Base-by-base conservation (phyloP, 2,329 filamentous ascomycete species). In the Penicillium sp. region DNA sequence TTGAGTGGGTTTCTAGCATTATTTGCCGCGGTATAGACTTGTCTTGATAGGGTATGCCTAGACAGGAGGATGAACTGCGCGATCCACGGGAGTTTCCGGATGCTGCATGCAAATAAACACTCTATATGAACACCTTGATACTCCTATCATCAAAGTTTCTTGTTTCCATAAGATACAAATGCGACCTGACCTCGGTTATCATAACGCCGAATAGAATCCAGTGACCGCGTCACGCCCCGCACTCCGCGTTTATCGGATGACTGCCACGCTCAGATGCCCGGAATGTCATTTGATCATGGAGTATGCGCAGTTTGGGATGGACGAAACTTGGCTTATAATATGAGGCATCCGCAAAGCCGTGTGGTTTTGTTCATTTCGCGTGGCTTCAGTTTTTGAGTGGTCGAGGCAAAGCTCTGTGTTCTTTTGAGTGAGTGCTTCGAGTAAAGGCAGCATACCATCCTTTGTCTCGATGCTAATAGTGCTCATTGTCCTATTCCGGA, bases 221-320 rank as follows among this genome's bases (percentile, higher is more conserved):
- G 45, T 57, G 46, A 58, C 52, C 47, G 18, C n/a, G 48, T 60
- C 58, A 60, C 50, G 50, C 56, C 48, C 39, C 48, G 46, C 42
- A 13, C 44, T 37, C 41, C 47, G 46, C 42, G 44, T 47, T 42
- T 46, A 23, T 28, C 50, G 50, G 47, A 54, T 60, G 58, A 59
- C 53, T 50, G 25, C 13, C 27, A 47, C 44, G 44, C 44, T 49
- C 57, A 49, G 48, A 53, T 52, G 33, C 39, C 31, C 33, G 15
- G 32, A 47, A 53, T 42, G 54, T 59, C 54, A 59, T 40, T 57
- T 57, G 54, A 55, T 43, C 38, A 24, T 2, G 27, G 23, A 35
- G 41, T 13, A 20, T 35, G 13, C 15, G 31, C 20, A 38, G 3
- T 15, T 18, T 27, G 6, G 3, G 18, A 3, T 4, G 8, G 6